Base-by-base conservation (phyloP, 371 early-diverging fungal genomes). In the Smittium mucronatum region DNA sequence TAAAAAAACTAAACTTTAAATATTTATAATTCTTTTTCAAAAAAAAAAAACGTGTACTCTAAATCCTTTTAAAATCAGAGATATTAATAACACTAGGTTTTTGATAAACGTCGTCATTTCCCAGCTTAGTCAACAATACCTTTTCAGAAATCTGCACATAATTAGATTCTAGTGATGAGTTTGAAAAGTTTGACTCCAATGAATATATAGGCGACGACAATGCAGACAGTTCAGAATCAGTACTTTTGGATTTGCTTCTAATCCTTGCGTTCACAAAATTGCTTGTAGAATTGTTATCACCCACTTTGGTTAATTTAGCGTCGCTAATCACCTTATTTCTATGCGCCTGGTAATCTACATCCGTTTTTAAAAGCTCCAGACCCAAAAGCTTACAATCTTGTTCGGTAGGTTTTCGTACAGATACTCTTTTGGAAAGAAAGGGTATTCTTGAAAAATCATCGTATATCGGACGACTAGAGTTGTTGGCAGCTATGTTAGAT, bases 1-100 rank as follows among this genome's bases (percentile, higher is more conserved):
- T 34, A 83, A 47, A 47, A 47, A 21, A 21, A 11, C 47, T 11
- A 47, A 21, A 47, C 21, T 5, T 11, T 47, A 47, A 47, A 11
- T 21, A 11, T 47, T 5, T 47, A 47, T 21, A 47, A 5, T 11
- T 21, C 21, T 47, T 11, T 47, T 47, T 47, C 47, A 47, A 47
- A 47, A 47, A 47, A 47, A 47, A 47, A 47, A 47, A 47, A 47
- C 5, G 47, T 47, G 21, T 47, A 47, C 21, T 11, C 5, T 47
- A 47, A 11, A 11, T 47, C 47, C 21, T 47, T 11, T 47, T 47
- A 47, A 47, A 47, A 21, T 47, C 47, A 47, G 47, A 47, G 21
- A 47, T 47, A 21, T 47, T 47, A 47, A 47, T 47, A 47, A 47
- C 21, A 47, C 47, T 47, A 47, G 47, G 47, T 21, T 47, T 5